These are phyloP conservation scores for Crithidia thermophila DNA, from an alignment of 208 protist genomes.

Conservation along the genomic window DNA sequence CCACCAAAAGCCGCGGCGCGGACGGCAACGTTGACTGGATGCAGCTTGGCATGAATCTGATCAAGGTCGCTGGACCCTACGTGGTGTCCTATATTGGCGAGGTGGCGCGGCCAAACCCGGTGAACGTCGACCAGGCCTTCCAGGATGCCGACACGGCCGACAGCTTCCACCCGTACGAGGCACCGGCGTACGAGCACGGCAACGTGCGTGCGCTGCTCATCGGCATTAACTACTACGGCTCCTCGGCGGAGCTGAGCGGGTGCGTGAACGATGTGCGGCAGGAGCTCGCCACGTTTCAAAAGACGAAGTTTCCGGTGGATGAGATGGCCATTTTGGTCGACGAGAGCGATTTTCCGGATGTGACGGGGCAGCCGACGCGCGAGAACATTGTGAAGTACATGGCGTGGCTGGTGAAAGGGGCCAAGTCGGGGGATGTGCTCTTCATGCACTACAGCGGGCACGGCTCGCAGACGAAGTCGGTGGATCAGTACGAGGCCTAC, in stretches of 20 bases:
- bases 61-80: constrained; percentile 48
- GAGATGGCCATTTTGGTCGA: constrained; percentile 75
- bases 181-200: constrained; percentile 33
- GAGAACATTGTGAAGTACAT: constrained; percentile 77
- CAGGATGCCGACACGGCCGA: constrained; percentile 37
- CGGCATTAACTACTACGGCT: constrained; percentile 84
- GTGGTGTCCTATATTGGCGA: constrained; percentile 59
- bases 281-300: constrained; percentile 65
- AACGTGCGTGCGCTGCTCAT: constrained; percentile 58
- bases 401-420: constrained; percentile 68
- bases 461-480: constrained; percentile 60
- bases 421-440: constrained; percentile 74
- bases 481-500: constrained; percentile 66
- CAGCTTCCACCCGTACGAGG: constrained; percentile 52
- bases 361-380: constrained; percentile 48
- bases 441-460: constrained; percentile 89
- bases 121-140: constrained; percentile 53
- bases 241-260: constrained; percentile 53
- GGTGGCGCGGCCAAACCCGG: constrained; percentile 32
- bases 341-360: constrained; percentile 49
- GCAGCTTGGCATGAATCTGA: constrained; percentile 35
- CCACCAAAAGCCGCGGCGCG: constrained; percentile 24
- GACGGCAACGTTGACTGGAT: constrained; percentile 37
- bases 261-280: constrained; percentile 77
- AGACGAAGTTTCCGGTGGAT: constrained; percentile 46